These are phyloP conservation scores for Penicillium sp. DNA, from an alignment of 2,329 filamentous ascomycete species.

Conservation along the genomic window DNA sequence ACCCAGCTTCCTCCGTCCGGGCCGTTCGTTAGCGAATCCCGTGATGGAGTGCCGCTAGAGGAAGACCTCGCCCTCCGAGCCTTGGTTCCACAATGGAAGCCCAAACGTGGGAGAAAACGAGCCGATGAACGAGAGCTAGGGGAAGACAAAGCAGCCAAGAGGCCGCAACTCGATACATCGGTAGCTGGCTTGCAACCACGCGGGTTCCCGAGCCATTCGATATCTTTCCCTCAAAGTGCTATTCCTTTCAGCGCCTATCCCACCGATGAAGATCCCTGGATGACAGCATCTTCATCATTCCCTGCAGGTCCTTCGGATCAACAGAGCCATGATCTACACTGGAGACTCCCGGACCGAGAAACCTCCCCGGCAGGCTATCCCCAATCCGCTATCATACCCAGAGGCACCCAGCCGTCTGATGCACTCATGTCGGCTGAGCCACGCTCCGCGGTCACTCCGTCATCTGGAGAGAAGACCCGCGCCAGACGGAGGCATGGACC, in stretches of 20 bases:
- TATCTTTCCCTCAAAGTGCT: slow-evolving; percentile 54
- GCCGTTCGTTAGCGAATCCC: slow-evolving; percentile 64
- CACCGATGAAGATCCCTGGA: slow-evolving; percentile 49
- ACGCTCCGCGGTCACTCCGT: slow-evolving; percentile 72
- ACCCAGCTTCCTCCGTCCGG: slow-evolving; percentile 69
- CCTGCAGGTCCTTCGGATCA: slow-evolving; percentile 27
- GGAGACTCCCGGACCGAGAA: slow-evolving; percentile 55
- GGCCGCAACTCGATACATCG: slow-evolving; percentile 62
- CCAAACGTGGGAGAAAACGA: slow-evolving; percentile 63
- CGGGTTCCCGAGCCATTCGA: slow-evolving; percentile 46
- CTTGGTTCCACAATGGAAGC: slow-evolving; percentile 72
- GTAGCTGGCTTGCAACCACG: slow-evolving; percentile 49
- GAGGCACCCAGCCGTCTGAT: slow-evolving; percentile 37
- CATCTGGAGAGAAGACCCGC: slow-evolving; percentile 47
- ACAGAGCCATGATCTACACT: slow-evolving; percentile 42
- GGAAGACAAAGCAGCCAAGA: slow-evolving; percentile 58
- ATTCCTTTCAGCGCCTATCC: slow-evolving; percentile 57
- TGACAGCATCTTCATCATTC: slow-evolving; percentile 46
- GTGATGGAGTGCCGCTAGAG: slow-evolving; percentile 81
- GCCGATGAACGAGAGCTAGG: slow-evolving; percentile 63
- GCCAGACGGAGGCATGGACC: slow-evolving; percentile 70
- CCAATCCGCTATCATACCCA: slow-evolving; percentile 73
- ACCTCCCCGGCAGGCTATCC: slow-evolving; percentile 72
- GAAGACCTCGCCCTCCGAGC: slow-evolving; percentile 87
- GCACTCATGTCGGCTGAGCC: slow-evolving; percentile 55